Conservation (phyloP, 495 filamentous ascomycete genomes). For the Hypoxylon perforatum region DNA sequence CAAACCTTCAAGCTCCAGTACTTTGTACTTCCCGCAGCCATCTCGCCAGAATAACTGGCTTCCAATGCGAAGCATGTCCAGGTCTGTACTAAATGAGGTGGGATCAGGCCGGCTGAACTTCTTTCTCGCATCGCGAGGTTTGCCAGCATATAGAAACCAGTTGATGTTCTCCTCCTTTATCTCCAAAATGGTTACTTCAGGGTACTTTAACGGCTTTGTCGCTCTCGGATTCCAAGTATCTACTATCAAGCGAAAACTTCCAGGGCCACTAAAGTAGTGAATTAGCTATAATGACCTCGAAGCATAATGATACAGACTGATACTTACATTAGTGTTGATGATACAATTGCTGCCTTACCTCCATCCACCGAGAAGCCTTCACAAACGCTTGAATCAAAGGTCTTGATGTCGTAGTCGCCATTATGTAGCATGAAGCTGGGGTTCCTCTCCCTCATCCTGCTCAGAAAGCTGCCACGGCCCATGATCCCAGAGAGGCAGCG, state of each 20-base stretch:
- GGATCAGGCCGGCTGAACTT: background rate
- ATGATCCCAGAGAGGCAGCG: conserved; percentile 5
- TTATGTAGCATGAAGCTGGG: conserved; percentile 1
- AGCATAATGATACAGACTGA: background rate
- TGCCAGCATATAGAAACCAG: conserved; percentile 6
- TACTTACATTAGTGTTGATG: background rate
- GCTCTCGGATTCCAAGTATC: background rate
- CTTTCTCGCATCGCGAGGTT: background rate
- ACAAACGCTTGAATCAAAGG: background rate
- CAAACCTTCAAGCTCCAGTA: background rate
- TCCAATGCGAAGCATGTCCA: background rate
- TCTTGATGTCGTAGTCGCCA: background rate
- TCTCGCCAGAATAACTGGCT: conserved; percentile 1
- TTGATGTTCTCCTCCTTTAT: background rate
- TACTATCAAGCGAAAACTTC: background rate
- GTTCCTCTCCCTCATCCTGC: conserved; percentile 4
- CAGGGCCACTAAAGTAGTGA: background rate
- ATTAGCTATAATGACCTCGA: background rate
- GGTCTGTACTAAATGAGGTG: background rate
- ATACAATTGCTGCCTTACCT: background rate
- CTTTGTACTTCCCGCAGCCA: background rate
- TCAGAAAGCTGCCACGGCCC: background rate
- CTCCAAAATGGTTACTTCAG: background rate
- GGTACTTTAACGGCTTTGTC: background rate
- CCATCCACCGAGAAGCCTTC: conserved; percentile 4